Evolutionary conservation across 345 rosid genomes (phyloP).

Genomic region (Syzygium grande): DNA sequence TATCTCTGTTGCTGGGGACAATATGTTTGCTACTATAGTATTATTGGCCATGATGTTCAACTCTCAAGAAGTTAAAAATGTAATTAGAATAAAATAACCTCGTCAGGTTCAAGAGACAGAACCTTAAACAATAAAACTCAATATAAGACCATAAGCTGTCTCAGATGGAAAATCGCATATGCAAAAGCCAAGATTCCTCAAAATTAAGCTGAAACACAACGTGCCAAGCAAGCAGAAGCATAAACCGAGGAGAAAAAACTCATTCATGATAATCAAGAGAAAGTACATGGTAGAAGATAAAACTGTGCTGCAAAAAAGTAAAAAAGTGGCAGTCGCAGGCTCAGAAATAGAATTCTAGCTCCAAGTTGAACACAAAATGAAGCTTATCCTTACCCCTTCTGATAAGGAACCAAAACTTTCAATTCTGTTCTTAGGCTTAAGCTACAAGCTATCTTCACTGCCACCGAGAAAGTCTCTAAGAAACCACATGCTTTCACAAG

Average conservation of each 20-base stretch:
- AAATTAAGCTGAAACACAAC: not conserved
- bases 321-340: not conserved
- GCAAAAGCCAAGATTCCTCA: not conserved
- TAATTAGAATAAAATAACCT: not conserved
- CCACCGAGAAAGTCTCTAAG: not conserved
- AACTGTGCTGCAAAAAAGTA: not conserved
- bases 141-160: not conserved
- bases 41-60: not conserved
- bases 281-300: not conserved
- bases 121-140: not conserved
- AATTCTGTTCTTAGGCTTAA: not conserved
- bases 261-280: not conserved
- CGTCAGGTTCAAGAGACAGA: not conserved
- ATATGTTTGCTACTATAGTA: not conserved
- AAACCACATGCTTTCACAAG: not conserved
- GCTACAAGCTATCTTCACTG: not conserved
- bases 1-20: not conserved
- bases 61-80: not conserved
- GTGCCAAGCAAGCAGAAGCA: not conserved
- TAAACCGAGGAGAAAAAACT: not conserved
- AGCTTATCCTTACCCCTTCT: not conserved
- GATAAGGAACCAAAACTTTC: not conserved
- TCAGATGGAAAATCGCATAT: not conserved
- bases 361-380: not conserved
- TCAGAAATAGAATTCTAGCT: not conserved